A percentile compares a stretch with the other conserved stretches of the same genome.
Conservation (phyloP, 352 stramenopile genomes). For the Globisporangium abappressorium region DNA sequence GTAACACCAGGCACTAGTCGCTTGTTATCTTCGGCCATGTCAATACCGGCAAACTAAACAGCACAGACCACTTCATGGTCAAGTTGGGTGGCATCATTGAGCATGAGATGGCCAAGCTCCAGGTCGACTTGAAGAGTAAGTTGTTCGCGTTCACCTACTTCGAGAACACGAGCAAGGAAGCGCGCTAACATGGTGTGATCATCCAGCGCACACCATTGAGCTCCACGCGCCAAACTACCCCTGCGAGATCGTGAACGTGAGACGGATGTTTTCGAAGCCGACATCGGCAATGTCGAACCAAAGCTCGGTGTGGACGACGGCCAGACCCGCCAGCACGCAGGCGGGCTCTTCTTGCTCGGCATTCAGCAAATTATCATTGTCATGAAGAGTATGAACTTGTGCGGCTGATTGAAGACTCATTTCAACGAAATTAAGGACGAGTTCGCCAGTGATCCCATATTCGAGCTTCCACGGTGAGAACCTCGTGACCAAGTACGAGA, state of each 20-base stretch:
- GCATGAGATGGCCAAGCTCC: too few relatives aligned
- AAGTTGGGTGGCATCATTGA: too few relatives aligned
- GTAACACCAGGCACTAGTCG: too few relatives aligned
- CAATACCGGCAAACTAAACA: too few relatives aligned
- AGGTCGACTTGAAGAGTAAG: too few relatives aligned
- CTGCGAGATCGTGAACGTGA: conserved; percentile 14
- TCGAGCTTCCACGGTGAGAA: conserved; percentile 84
- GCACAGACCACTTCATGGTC: too few relatives aligned
- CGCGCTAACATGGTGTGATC: too few relatives aligned
- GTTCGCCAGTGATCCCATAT: conserved; percentile 65
- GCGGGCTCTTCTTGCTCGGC: conserved; percentile 95
- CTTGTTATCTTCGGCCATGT: too few relatives aligned
- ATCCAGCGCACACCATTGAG: too few relatives aligned
- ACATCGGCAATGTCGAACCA: conserved; percentile 84
- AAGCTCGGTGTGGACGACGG: conserved; percentile 30
- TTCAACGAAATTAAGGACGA: conserved; percentile 85
- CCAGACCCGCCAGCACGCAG: conserved; percentile 95
- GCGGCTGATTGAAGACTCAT: conserved; percentile 57
- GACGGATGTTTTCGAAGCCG: conserved; percentile 93
- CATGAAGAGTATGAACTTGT: conserved; percentile 86
- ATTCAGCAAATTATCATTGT: conserved; percentile 96
- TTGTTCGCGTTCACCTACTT: too few relatives aligned
- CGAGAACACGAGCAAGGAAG: too few relatives aligned
- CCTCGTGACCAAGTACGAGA: conserved; percentile 65
- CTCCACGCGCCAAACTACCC: too few relatives aligned